Conservation (phyloP, 768 basidiomycete species). For the Tulasnella sp. region DNA sequence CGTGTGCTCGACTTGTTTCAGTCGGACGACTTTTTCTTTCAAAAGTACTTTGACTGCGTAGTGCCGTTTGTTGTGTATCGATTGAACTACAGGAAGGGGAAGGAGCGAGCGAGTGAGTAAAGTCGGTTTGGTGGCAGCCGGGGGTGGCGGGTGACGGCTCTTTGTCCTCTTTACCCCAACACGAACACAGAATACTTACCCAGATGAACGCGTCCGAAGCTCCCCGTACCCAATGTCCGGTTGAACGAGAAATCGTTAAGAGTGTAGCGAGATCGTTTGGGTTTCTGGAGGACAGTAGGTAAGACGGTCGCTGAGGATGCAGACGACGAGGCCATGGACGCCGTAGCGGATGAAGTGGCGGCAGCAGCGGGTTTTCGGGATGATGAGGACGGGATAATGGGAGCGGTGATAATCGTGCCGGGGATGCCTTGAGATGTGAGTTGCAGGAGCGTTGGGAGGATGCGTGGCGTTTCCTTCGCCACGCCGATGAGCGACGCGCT, state of each 20-base stretch:
- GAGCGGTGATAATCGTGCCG: not conserved
- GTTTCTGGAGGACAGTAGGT: not conserved
- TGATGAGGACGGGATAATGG: not conserved
- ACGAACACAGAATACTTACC: too few relatives aligned
- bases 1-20: constrained; percentile 96
- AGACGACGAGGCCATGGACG: not conserved
- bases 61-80: constrained; percentile 88
- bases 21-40: constrained; percentile 83
- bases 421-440: not conserved
- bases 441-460: not conserved
- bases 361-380: not conserved
- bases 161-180: not conserved
- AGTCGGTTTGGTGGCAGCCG: not conserved
- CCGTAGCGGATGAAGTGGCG: not conserved
- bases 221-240: constrained; percentile 83
- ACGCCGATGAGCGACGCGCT: not conserved
- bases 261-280: constrained; percentile 35
- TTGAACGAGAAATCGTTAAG: constrained; percentile 70
- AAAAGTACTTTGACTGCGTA: constrained; percentile 92
- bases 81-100: constrained; percentile 46
- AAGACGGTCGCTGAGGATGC: not conserved
- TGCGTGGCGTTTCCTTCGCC: not conserved
- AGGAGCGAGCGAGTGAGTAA: constrained; percentile 1
- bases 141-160: not conserved
- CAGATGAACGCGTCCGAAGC: constrained; percentile 92